Base-by-base conservation (phyloP, 1,284 basidiomycete species). In the Cutaneotrichosporon sp. region DNA sequence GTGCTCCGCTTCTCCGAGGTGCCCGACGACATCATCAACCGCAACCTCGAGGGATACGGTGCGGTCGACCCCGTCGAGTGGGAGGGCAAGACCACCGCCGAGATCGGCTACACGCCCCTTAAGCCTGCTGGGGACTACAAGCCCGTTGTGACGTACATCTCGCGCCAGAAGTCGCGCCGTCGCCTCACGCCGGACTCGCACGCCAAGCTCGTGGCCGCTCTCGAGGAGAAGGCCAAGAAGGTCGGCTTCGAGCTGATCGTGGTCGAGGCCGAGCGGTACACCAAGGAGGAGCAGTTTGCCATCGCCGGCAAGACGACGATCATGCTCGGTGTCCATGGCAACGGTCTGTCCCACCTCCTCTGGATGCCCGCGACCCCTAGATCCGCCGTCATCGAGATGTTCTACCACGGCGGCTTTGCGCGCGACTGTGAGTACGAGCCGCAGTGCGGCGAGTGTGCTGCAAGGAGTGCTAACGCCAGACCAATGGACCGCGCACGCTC, bases 121-220 rank as follows among this genome's bases (percentile, higher is more conserved):
- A 69, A 71, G 50, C 70, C 75, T 2, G 38, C 53, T 13, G 75
- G 75, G 7, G 56, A 54, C 38, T 78, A 78, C 46, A 81, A 78
- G 62, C 79, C 89, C 5, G 83, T 89, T 13, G 85, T 91, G 53
- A 89, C 88, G 14, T 92, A 92, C 70, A 87, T 91, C 68, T 86
- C 84, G 59, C 82, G 90, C 36, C 90, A 91, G 77, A 80, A 80
- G 3, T 76, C 80, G 4, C 72, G 84, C 45, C 77, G 90, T 56
- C 83, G 84, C 67, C 78, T 92, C 65, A 81, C 86, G 3, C 72
- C 81, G 5, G 84, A 85, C 58, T 84, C 87, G 65, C 89, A 91
- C 68, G 76, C 79, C 1, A 79, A 73, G 4, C 77, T 92, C 45
- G 87, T 91, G 6, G 62, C 71, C 22, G 84, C 84, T 11, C 71